Base-by-base conservation (phyloP, 768 basidiomycete genomes). In the Tulasnella sp. region DNA sequence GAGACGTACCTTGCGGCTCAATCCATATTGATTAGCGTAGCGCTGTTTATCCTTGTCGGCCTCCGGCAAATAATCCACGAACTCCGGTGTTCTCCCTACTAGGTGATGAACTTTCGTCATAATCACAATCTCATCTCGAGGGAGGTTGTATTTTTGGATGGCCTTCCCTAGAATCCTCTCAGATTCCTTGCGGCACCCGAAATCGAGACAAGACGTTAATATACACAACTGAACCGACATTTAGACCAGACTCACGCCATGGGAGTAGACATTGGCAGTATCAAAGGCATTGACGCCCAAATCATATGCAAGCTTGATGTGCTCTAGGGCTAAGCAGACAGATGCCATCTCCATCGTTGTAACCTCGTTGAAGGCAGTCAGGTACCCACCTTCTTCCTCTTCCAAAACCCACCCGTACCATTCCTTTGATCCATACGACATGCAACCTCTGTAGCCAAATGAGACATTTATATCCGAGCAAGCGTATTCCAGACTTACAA, bases 161-260 rank as follows among this genome's bases (percentile, higher is more conserved):
- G 89, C 91, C 79, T 90, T 90, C 9, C 91, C 91, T 22, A 92
- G 84, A 72, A 92, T 86, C 58, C 86, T 80, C 80, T 93, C 92
- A 0, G 89, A 90, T 9, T 70, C 37, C 69, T 70, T 4, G n/a
- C 0, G 19, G 36, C 4, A 17, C 45, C 45, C 45, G 19, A 70
- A 42, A n/a, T 22, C 9, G 69, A 70, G 22, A 15, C 5, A 14
- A 12, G 12, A 7, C 1, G 25, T 70, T 14, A 70, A 25, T 19
- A 38, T 12, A n/a, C 14, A n/a, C 0, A 12, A n/a, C 11, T 17
- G 12, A 17, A 36, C 15, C 1, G 69, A 8, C 2, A 67, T 49
- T 17, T 12, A 19, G 15, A 68, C 22, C 25, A 12, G 5, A 39
- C 37, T 2, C 4, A 84, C 82, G 1, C 91, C 91, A 78, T 91